Evolutionary conservation across 192 early-diverging fungal species (phyloP).

Genomic region (Coemansia interrupta): DNA sequence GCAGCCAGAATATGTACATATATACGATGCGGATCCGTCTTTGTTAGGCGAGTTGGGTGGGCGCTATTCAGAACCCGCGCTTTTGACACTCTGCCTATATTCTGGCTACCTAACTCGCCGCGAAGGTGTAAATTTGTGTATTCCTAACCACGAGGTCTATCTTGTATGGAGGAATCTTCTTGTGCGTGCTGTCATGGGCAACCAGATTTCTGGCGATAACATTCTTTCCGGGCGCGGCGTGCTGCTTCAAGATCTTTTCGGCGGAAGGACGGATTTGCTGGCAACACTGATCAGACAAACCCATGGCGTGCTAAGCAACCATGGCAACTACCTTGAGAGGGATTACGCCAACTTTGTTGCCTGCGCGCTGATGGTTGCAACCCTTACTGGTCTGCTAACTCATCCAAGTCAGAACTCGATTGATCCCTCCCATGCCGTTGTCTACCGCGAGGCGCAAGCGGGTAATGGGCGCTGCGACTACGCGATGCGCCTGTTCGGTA

Average conservation of each 20-base stretch:
- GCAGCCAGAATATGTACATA: no score
- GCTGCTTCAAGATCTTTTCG: conserved; percentile 23
- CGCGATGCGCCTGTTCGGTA: conserved; percentile 24
- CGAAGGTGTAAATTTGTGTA: conserved; percentile 18
- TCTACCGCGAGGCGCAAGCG: conserved; percentile 16
- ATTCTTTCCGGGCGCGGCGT: conserved; percentile 20
- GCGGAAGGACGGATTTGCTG: conserved; percentile 20
- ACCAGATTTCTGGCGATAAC: conserved; percentile 20
- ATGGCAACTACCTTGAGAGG: conserved; percentile 25
- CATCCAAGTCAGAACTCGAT: conserved; percentile 27
- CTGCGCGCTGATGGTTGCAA: conserved; percentile 29
- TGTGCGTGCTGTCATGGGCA: conserved; percentile 21
- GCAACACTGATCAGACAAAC: conserved; percentile 20
- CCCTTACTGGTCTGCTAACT: conserved; percentile 28
- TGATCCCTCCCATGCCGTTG: conserved; percentile 16
- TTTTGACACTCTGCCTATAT: conserved; percentile 25
- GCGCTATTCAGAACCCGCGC: conserved; percentile 18
- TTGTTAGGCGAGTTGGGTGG: conserved; percentile 17
- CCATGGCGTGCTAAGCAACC: conserved; percentile 40
- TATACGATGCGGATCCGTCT: conserved; percentile 7
- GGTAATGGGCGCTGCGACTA: conserved; percentile 23
- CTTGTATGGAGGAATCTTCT: conserved; percentile 7
- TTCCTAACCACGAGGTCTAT: conserved; percentile 25
- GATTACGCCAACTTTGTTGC: conserved; percentile 47
- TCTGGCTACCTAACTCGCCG: conserved; percentile 22